Percentiles rank a stretch among this genome's conserved stretches.
These are phyloP conservation scores for Aspergillus quadricinctus DNA, from an alignment of 2,329 filamentous ascomycete genomes.

Conservation along the genomic window DNA sequence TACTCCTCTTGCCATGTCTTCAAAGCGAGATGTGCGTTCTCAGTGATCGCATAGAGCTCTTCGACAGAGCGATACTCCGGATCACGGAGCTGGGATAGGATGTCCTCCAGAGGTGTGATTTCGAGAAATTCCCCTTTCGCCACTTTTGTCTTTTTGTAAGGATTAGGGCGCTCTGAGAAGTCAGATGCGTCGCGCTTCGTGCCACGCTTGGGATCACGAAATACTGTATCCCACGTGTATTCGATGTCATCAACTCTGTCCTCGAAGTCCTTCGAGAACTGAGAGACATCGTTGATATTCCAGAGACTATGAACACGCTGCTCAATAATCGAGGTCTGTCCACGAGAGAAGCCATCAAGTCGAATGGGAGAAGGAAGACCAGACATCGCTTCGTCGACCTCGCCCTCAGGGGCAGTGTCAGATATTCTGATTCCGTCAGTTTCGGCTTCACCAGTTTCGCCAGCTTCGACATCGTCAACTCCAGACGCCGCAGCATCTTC, in stretches of 20 bases:
- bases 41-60: slow-evolving; percentile 53
- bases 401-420: slow-evolving; percentile 16
- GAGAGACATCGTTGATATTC: slow-evolving; percentile 34
- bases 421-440: slow-evolving; percentile 10
- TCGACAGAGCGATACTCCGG: slow-evolving; percentile 44
- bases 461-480: slow-evolving; percentile 9
- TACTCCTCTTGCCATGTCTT: slow-evolving; percentile 58
- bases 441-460: slow-evolving; percentile 12
- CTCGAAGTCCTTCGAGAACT: slow-evolving; percentile 33
- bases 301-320: slow-evolving; percentile 31
- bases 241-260: slow-evolving; percentile 27
- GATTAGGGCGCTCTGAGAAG: slow-evolving; percentile 23
- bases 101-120: slow-evolving; percentile 32
- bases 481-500: slow-evolving; percentile 11
- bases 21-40: slow-evolving; percentile 51
- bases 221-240: slow-evolving; percentile 29
- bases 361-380: slow-evolving; percentile 19
- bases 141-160: slow-evolving; percentile 30
- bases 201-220: slow-evolving; percentile 25
- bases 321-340: slow-evolving; percentile 23
- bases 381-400: slow-evolving; percentile 18
- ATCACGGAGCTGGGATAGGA: slow-evolving; percentile 33
- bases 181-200: slow-evolving; percentile 28
- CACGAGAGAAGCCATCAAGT: slow-evolving; percentile 19
- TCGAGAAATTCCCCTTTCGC: slow-evolving; percentile 35